A percentile compares a stretch with the other conserved stretches of the same genome.
phyloP scores from a whole-genome alignment of 2,329 filamentous ascomycete genomes.

The Parastagonospora avenae region DNA sequence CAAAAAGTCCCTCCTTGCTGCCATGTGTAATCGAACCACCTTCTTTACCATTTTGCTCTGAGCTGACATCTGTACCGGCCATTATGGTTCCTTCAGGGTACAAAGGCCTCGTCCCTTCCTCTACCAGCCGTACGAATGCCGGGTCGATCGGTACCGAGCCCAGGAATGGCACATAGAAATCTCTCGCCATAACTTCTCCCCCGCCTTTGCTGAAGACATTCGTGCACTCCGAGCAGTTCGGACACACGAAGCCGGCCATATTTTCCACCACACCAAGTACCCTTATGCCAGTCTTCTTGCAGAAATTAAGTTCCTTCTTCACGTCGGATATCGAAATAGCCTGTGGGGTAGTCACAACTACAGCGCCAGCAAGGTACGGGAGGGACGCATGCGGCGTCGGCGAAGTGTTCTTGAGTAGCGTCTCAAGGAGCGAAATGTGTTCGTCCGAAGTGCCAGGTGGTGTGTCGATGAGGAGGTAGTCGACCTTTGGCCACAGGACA shows the following conservation, averaged over 20 bases:
- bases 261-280: constrained; percentile 94
- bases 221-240: constrained; percentile 78
- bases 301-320: constrained; percentile 93
- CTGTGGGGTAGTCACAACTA: constrained; percentile 95
- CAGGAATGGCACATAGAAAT: constrained; percentile 83
- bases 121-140: constrained; percentile 85
- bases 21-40: constrained; percentile 6
- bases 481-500: constrained; percentile 83
- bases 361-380: constrained; percentile 72
- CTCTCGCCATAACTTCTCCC: constrained; percentile 83
- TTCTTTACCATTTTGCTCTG: constrained; percentile 25
- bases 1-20: constrained; percentile 53
- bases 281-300: constrained; percentile 77
- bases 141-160: constrained; percentile 91
- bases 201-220: constrained; percentile 93
- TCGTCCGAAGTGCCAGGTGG: constrained; percentile 96
- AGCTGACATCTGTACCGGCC: constrained; percentile 39
- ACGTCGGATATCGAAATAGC: constrained; percentile 93
- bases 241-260: constrained; percentile 91
- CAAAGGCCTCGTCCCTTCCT: constrained; percentile 69
- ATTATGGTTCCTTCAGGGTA: constrained; percentile 70
- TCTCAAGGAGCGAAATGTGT: constrained; percentile 93
- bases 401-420: constrained; percentile 58
- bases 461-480: constrained; percentile 93
- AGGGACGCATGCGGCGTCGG: constrained; percentile 15